Evolutionary conservation across 2,329 filamentous ascomycete species (phyloP).

Genomic region (Colletotrichum endophyticum): DNA sequence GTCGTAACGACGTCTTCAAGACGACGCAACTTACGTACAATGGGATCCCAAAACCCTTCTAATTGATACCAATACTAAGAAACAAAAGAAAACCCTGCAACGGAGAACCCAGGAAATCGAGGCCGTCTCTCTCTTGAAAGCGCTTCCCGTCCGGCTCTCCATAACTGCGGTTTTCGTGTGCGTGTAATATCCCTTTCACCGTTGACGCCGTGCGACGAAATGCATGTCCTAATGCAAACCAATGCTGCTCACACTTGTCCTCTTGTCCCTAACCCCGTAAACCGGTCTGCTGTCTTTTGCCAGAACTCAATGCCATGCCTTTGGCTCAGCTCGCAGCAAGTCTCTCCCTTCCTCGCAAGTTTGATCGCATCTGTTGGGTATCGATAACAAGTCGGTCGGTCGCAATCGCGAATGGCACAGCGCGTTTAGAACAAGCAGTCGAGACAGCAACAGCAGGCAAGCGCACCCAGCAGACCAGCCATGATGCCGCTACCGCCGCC

Average conservation of each 20-base stretch:
- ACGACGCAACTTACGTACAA: not conserved
- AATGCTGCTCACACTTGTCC: not conserved
- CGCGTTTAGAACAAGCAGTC: slow-evolving; percentile 58
- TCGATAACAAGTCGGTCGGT: not conserved
- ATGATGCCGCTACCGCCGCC: slow-evolving; percentile 39
- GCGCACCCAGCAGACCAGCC: slow-evolving; percentile 51
- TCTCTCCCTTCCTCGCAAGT: not conserved
- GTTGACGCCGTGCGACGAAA: not conserved
- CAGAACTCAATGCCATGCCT: not conserved
- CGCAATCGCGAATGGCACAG: slow-evolving; percentile 6
- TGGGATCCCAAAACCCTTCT: not conserved
- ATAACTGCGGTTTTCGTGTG: not conserved
- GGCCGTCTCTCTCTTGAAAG: not conserved
- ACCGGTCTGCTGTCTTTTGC: not conserved
- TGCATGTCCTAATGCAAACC: not conserved
- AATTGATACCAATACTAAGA: not conserved
- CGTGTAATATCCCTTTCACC: not conserved
- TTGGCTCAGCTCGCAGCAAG: not conserved
- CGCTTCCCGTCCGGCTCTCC: not conserved
- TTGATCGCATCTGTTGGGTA: slow-evolving; percentile 1
- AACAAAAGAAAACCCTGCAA: not conserved
- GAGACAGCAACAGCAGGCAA: slow-evolving; percentile 65
- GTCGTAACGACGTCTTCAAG: not conserved
- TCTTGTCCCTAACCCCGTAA: not conserved
- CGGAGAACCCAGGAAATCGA: not conserved